phyloP scores from a whole-genome alignment of 2,329 filamentous ascomycete species.

The Penicillium sp. region DNA sequence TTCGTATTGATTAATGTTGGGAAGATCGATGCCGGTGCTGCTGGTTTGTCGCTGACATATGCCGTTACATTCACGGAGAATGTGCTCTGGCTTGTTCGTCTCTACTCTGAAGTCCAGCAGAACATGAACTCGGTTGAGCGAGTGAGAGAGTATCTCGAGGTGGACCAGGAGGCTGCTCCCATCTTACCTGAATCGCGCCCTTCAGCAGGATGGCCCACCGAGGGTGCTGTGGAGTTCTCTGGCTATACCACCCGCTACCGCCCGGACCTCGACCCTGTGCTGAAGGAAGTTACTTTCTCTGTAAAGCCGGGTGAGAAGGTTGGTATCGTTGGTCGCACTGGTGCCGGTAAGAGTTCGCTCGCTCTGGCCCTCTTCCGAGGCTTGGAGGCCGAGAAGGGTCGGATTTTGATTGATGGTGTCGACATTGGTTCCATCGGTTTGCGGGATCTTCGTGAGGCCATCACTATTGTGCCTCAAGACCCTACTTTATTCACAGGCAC shows the following conservation, averaged over 20 bases:
- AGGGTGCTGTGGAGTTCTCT: slow-evolving; percentile 82
- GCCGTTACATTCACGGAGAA: slow-evolving; percentile 97
- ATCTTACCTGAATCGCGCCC: slow-evolving; percentile 77
- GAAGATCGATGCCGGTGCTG: slow-evolving; percentile 81
- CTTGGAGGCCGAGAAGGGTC: slow-evolving; percentile 83
- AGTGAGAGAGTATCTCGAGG: slow-evolving; percentile 93
- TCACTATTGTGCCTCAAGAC: slow-evolving; percentile 97
- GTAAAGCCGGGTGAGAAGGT: slow-evolving; percentile 87
- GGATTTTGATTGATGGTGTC: slow-evolving; percentile 86
- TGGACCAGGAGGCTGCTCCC: slow-evolving; percentile 84
- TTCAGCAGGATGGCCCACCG: slow-evolving; percentile 74
- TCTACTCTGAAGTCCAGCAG: slow-evolving; percentile 94
- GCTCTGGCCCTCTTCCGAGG: slow-evolving; percentile 91
- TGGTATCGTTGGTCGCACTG: slow-evolving; percentile 91
- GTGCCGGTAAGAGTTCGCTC: slow-evolving; percentile 93
- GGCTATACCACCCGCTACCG: slow-evolving; percentile 88
- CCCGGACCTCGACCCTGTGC: slow-evolving; percentile 78
- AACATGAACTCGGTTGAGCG: slow-evolving; percentile 99
- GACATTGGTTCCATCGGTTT: slow-evolving; percentile 87
- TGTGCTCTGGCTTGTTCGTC: slow-evolving; percentile 88
- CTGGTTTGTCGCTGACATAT: slow-evolving; percentile 90
- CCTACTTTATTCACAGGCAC: slow-evolving; percentile 89
- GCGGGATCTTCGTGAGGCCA: slow-evolving; percentile 86
- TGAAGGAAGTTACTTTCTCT: slow-evolving; percentile 80
- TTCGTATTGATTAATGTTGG: slow-evolving; percentile 85